Evolutionary conservation across 2,329 filamentous ascomycete genomes (phyloP), one percentile per base, ranked within the genome.

Genomic region (Pyrenochaeta sp.): DNA sequence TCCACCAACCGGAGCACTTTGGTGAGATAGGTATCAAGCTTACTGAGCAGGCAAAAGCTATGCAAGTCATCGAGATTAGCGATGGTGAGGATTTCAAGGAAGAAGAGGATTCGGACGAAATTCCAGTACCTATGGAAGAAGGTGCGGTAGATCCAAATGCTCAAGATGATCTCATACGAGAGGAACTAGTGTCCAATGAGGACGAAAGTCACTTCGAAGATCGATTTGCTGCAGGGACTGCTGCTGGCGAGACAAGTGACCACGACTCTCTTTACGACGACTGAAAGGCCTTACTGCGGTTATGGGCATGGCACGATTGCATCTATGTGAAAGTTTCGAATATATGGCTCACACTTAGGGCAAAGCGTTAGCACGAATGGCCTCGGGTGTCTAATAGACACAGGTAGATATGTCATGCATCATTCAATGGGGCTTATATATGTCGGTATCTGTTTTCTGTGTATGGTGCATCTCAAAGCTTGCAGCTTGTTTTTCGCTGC

Each of bases 1-100:
- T 93, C 4, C 75, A 83, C 56, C 92, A 96, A 74, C 74, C 74
- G 3, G 71, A 77, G 31, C 63, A 68, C 0, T 82, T 79, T 49
- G 75, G 74, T 7, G 72, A 78, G 14, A 79, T 79, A 39, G 51
- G 56, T 29, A 23, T 75, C 14, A 60, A 56, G 18, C 56, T 72
- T 18, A 68, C 68, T 1, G 52, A 63, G 41, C 63, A 64, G 36
- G 62, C 59, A 1, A 68, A 57, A 23, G 54, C 42, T 12, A 47
- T 58, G 33, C 63, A 65, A 18, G 42, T 47, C n/a, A 41, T 58
- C 15, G 61, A 55, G 7, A 49, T 60, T 17, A 49, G 55, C 11
- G 49, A 56, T 15, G 45, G 36, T 10, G 48, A 56, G 40, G 53
- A 61, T 17, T 29, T 41, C 17, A 40, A 36, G 4, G 36, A 18